Conservation (phyloP, 2,329 filamentous ascomycete species). For the Ophiocordyceps camponoti-floridani region DNA sequence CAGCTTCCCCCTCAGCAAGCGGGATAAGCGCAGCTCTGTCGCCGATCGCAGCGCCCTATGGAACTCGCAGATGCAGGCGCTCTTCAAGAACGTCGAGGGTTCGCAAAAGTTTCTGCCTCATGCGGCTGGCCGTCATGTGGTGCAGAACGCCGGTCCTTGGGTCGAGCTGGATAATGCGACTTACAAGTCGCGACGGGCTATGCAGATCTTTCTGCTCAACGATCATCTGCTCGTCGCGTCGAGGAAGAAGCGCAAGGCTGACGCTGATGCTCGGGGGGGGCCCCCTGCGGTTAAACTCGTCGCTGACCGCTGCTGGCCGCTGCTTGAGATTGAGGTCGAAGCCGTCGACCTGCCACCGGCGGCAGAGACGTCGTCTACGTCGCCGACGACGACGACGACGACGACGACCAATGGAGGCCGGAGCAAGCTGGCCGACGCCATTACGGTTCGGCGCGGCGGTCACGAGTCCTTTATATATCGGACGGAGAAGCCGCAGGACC, state of each 20-base stretch:
- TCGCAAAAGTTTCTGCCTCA: constrained; percentile 94
- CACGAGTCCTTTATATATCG: constrained; percentile 90
- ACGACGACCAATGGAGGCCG: constrained; percentile 12
- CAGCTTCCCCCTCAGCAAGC: constrained; percentile 42
- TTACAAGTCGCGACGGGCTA: constrained; percentile 78
- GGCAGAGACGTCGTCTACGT: constrained; percentile 16
- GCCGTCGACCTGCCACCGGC: constrained; percentile 68
- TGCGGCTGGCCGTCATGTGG: constrained; percentile 75
- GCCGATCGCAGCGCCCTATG: constrained; percentile 47
- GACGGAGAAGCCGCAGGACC: constrained; percentile 62
- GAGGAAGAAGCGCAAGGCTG: constrained; percentile 78
- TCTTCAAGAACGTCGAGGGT: constrained; percentile 96
- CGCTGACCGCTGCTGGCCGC: constrained; percentile 83
- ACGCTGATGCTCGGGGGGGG: constrained; percentile 33
- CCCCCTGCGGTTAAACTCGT: constrained; percentile 58
- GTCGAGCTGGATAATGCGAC: constrained; percentile 94
- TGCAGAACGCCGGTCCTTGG: constrained; percentile 86
- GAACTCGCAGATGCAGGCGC: constrained; percentile 51
- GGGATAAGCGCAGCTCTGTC: constrained; percentile 80
- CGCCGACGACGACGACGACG: background rate
- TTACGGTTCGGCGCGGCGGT: constrained; percentile 74
- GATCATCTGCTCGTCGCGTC: constrained; percentile 86
- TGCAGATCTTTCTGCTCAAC: constrained; percentile 85
- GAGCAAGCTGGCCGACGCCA: constrained; percentile 61
- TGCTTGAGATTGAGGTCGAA: constrained; percentile 87